Base-by-base conservation (phyloP, 345 rosid genomes). In the Citrus australasica region DNA sequence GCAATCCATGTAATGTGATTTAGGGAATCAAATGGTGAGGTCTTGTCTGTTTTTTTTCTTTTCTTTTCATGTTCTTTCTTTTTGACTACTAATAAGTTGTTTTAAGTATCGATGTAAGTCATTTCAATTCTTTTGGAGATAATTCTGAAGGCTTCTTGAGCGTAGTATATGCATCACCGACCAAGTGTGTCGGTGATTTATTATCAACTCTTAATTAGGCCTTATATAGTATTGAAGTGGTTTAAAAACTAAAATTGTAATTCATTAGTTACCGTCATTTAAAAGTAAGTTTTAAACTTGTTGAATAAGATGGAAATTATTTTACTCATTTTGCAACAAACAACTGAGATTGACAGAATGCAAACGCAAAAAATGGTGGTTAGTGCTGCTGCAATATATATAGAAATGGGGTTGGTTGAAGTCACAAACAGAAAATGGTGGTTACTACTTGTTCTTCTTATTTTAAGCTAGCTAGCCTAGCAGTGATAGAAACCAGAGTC, bases 351-450 rank as follows among this genome's bases (percentile, higher is more conserved):
- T 9, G 75, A 59, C 42, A 59, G 32, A 48, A 6, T 28, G 55
- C 4, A 16, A 35, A 33, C 33, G 37, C 64, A 51, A 35, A 58
- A 59, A 27, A 19, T 55, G 65, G 60, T 67, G 51, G 37, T 27
- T 21, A 11, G 60, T 68, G 79, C 76, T 19, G 79, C 73, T 11
- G 53, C 37, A 55, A 55, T 1, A 4, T 1, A 4, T 16, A 69
- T 30, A 53, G 76, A 82, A 78, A 38, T 48, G 72, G 73, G 73
- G 62, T 35, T 24, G 37, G 76, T 42, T 37, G 70, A 73, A 78
- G 42, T 19, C 7, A 66, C 37, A 24, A 37, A 32, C n/a, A 16
- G 38, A 5, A 2, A 25, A 25, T 1, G 27, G 27, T 7, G 2
- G 9, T 35, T 35, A 2, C 1, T 32, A 25, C 17, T 19, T 58